Evolutionary conservation across 2,329 filamentous ascomycete genomes (phyloP).

Genomic region (Aspergillus viridinutans): DNA sequence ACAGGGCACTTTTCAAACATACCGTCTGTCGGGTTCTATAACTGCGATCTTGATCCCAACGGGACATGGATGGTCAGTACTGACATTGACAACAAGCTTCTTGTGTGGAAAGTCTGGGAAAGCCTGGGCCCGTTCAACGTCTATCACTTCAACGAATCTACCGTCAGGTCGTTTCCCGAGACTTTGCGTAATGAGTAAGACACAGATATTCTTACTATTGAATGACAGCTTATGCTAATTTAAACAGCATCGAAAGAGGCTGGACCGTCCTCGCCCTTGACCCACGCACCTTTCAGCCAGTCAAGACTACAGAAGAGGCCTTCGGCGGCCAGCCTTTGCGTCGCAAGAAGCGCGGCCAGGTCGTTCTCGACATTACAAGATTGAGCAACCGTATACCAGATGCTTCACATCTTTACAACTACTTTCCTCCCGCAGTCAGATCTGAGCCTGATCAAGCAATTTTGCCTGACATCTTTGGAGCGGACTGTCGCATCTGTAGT

Average conservation of each 20-base stretch:
- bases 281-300: slow-evolving; percentile 38
- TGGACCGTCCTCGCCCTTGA: slow-evolving; percentile 46
- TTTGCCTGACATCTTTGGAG: slow-evolving; percentile 27
- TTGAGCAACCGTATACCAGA: slow-evolving; percentile 23
- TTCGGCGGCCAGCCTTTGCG: slow-evolving; percentile 34
- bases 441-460: slow-evolving; percentile 16
- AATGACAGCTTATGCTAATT: neutral
- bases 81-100: slow-evolving; percentile 50
- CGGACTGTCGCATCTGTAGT: slow-evolving; percentile 19
- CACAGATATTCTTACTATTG: neutral
- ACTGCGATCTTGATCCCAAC: slow-evolving; percentile 51
- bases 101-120: slow-evolving; percentile 49
- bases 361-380: slow-evolving; percentile 28
- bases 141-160: slow-evolving; percentile 28
- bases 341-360: slow-evolving; percentile 12
- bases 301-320: slow-evolving; percentile 33
- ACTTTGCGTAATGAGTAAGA: slow-evolving; percentile 25
- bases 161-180: slow-evolving; percentile 17
- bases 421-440: slow-evolving; percentile 20
- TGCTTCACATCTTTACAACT: slow-evolving; percentile 26
- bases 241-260: slow-evolving; percentile 29
- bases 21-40: slow-evolving; percentile 56
- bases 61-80: slow-evolving; percentile 56
- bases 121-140: slow-evolving; percentile 23
- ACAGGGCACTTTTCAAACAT: slow-evolving; percentile 50